phyloP scores from a whole-genome alignment of 495 filamentous ascomycete species.

The Pyronema omphalodes region DNA sequence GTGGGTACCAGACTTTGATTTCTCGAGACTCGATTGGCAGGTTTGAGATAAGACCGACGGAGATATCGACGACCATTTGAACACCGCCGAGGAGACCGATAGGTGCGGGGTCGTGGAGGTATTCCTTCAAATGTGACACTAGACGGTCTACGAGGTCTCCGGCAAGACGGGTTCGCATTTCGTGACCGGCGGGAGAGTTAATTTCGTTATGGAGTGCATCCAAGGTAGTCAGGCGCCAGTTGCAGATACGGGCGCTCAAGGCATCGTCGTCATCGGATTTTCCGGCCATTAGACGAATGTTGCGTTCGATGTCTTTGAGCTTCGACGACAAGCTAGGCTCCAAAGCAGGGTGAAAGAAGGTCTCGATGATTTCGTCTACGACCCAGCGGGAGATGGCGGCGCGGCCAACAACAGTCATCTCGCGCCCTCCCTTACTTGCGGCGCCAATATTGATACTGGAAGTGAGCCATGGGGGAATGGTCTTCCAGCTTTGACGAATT shows the following conservation, averaged over 20 bases:
- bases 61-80: slow-evolving; percentile 83
- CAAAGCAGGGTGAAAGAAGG: slow-evolving; percentile 76
- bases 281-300: slow-evolving; percentile 59
- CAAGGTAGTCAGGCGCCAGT: slow-evolving; percentile 83
- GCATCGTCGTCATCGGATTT: slow-evolving; percentile 78
- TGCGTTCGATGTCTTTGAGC: slow-evolving; percentile 74
- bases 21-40: slow-evolving; percentile 83
- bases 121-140: slow-evolving; percentile 45
- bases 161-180: slow-evolving; percentile 46
- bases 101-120: slow-evolving; percentile 57
- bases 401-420: slow-evolving; percentile 92
- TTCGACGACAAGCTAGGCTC: slow-evolving; percentile 55
- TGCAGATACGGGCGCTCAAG: slow-evolving; percentile 66
- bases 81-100: slow-evolving; percentile 62
- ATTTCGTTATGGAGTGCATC: slow-evolving; percentile 69
- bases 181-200: slow-evolving; percentile 40
- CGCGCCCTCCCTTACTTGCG: slow-evolving; percentile 61
- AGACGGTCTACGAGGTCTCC: slow-evolving; percentile 51
- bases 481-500: slow-evolving; percentile 80
- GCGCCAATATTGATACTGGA: slow-evolving; percentile 69
- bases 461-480: slow-evolving; percentile 59
- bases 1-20: slow-evolving; percentile 66
- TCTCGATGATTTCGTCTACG: slow-evolving; percentile 75
- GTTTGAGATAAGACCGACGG: slow-evolving; percentile 68
- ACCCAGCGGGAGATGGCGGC: slow-evolving; percentile 81